Evolutionary conservation across 2,329 filamentous ascomycete genomes (phyloP), one percentile per base, ranked within the genome.

Genomic region (Colletotrichum melonis): DNA sequence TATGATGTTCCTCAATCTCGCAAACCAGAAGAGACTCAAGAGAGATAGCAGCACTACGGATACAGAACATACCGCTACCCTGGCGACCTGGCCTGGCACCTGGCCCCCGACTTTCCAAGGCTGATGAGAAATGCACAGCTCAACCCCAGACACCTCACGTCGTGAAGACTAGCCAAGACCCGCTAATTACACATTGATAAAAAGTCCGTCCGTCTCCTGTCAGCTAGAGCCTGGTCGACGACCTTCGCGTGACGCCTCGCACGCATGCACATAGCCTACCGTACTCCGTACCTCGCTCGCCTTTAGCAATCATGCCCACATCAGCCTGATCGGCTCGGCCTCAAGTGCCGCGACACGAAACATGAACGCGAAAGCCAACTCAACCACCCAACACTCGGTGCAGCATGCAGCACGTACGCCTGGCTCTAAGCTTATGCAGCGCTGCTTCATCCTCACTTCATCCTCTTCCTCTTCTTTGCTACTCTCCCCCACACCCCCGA

Each of bases 321-420:
- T 19, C n/a, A 42, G 35, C 46, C 26, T 26, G 54, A 62, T 63
- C 46, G 63, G 46, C 67, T 65, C 55, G 46, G 67, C 46, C 19
- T 19, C 62, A 69, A 73, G 49, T 69, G 30, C 59, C 60, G 60
- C 32, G 60, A 71, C 67, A 24, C 67, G 67, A 73, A 73, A 73
- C 71, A 58, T 28, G 71, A 56, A 70, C 60, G 62, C 67, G 60
- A 62, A 70, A 60, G 67, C 60, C 56, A 46, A 68, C 58, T 28
- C 24, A 35, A 56, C 7, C 22, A 35, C 22, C 32, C 52, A 63
- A 26, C 42, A 58, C 58, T 42, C 52, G 64, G 54, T 63, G 38
- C 69, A 59, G 12, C 64, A 42, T 58, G 58, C 49, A 59, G 52
- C 66, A 32, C 24, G 49, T 19, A 32, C 49, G 7, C 57, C 54